Base-by-base conservation (phyloP, 2,329 filamentous ascomycete species). In the Metarhizium humberi region DNA sequence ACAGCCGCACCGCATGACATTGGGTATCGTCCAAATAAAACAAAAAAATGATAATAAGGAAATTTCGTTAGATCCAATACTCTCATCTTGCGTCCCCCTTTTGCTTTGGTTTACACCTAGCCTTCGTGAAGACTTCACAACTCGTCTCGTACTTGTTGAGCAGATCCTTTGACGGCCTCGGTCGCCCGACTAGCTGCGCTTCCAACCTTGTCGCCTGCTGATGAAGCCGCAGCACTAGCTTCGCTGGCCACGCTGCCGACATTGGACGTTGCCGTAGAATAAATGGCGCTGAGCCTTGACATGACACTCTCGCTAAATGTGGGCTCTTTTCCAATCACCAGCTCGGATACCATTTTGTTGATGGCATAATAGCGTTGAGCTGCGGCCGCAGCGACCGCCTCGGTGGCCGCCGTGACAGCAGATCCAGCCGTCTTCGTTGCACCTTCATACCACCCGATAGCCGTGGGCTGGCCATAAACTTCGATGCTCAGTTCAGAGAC, bases 281-380 rank as follows among this genome's bases (percentile, higher is more conserved):
- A 94, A 0, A 84, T 87, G 3, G 80, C 85, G 55, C 82, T 81
- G 13, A 95, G 77, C 52, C 87, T 81, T 53, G 76, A 82, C 70
- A 90, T 83, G 3, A 92, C 86, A 57, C 87, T 91, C 64, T 95
- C 88, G 0, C 86, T 91, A 63, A 90, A 95, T 14, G 85, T 83
- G 0, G 88, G 85, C 66, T 95, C 90, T 67, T 86, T 90, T 53
- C 88, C 90, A 45, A 79, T 72, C 14, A 95, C 76, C 1, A 95
- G 75, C 68, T 95, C 90, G 1, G 86, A 87, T 14, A 95, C 78
- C 2, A 94, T 78, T 13, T 80, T 81, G 66, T 85, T 84, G 5
- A 95, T 79, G 30, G 82, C 82, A 5, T 80, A 79, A 61, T 89
- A 92, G 62, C 90, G 86, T 50, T 79, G 76, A 6, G 75, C 74